A percentile compares a stretch with the other conserved stretches of the same genome.
Evolutionary conservation across 306 rosid species (phyloP).

Genomic region (Inga laurina): DNA sequence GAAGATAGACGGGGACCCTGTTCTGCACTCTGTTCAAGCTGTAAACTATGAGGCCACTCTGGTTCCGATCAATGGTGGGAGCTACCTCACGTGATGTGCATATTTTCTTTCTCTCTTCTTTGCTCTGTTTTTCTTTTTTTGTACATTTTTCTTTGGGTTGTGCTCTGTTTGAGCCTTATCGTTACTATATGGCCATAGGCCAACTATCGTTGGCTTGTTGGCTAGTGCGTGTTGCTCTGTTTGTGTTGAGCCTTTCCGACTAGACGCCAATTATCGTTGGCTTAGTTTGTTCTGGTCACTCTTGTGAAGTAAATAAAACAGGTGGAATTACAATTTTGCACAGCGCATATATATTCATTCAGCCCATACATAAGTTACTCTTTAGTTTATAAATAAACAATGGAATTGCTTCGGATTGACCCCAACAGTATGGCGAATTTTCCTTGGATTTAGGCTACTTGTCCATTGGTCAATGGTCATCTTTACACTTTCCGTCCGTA

Average conservation of each 20-base stretch:
- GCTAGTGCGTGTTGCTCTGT: not conserved
- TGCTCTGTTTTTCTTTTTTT: not conserved
- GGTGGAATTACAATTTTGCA: not conserved
- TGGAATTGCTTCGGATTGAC: not conserved
- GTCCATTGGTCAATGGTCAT: not conserved
- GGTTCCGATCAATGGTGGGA: constrained; percentile 10
- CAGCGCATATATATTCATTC: not conserved
- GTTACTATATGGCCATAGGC: not conserved
- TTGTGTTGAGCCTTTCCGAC: not conserved
- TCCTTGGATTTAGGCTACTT: no score
- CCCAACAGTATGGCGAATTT: no score
- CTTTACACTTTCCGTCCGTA: not conserved
- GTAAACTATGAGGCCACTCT: constrained; percentile 29
- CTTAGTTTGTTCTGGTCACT: not conserved
- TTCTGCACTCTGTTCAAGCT: constrained; percentile 21
- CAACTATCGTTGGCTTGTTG: not conserved
- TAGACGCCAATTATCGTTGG: not conserved
- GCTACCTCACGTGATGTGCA: constrained; percentile 7
- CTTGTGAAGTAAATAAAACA: not conserved
- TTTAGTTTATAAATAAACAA: no score
- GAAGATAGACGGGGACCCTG: not conserved
- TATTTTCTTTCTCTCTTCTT: not conserved
- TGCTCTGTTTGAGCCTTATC: not conserved
- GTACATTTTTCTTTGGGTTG: not conserved
- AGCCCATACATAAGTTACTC: no score